Base-by-base conservation (phyloP, 2,329 filamentous ascomycete species). In the Elsinoe necatrix region DNA sequence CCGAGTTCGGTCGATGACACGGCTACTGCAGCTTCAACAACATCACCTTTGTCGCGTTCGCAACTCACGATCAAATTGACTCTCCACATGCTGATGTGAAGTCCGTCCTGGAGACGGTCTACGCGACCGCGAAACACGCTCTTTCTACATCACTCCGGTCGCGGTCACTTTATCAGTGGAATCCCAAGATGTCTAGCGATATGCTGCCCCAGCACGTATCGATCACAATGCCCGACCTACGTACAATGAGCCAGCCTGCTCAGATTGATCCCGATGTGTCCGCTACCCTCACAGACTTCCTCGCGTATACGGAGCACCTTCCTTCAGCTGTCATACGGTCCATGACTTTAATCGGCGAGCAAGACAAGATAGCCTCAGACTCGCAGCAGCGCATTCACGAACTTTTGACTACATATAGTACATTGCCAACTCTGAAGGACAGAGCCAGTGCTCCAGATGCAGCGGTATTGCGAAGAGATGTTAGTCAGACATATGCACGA, bases 241-340 rank as follows among this genome's bases (percentile, higher is more conserved):
- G 56, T 23, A 31, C 54, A 12, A 59, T 59, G 29, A 54, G 39
- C 8, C 41, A 52, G 25, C 56, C 21, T 25, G 21, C 52, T 9
- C 57, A 54, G 14, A 64, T 64, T 47, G 81, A 85, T 65, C 82
- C 82, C 31, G 82, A 85, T 65, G 80, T 81, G 57, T 81, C 84
- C 66, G 80, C 81, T 31, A 84, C 82, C 66, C 79, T 85, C 45
- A 83, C 81, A 61, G 82, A 85, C 68, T 85, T 82, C 68, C 79
- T 84, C 58, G 81, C 84, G 68, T 85, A 85, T 70, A 85, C 82
- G 60, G 82, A 85, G 70, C 84, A 83, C 73, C 82, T 84, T 57
- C 82, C 82, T 31, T 80, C 82, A 8, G 82, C 85, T 66, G 73
- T 85, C 21, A 75, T 79, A 58, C 81, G 82, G 63, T 84, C 82